Base-by-base conservation (phyloP, 345 rosid species). In the Citrus sp. region DNA sequence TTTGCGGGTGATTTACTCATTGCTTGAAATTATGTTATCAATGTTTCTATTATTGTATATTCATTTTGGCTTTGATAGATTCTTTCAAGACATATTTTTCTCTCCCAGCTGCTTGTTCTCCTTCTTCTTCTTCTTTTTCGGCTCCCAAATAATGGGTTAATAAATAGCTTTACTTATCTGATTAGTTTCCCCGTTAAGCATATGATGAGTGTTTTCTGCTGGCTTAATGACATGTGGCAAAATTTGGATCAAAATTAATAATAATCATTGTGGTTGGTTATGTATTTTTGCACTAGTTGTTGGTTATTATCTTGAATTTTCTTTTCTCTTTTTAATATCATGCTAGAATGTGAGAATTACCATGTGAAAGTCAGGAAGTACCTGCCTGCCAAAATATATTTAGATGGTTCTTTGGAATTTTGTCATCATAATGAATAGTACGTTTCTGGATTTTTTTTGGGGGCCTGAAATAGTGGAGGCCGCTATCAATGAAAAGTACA, bases 91-190 rank as follows among this genome's bases (percentile, higher is more conserved):
- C 32, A n/a, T 72, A 6, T 16, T 60, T 38, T 60, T 62, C 12
- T 21, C 19, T 74, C 21, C 12, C 3, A 37, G 24, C 63, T 67
- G 16, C 19, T 22, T 28, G 34, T 51, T 70, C 72, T 40, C 73
- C 32, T 61, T 46, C 1, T 66, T 46, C 1, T 66, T 37, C 21
- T 22, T 61, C n/a, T 49, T 4, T 37, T 21, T 18, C 7, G 3
- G 28, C 18, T 27, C 61, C 35, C 14, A 72, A 58, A 12, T n/a
- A 58, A 32, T 56, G 70, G 68, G n/a, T 76, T 68, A 19, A 18
- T 49, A 67, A 35, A 40, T 71, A 60, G 25, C 40, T 75, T 64
- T 82, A 10, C 80, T 37, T 16, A 79, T 81, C 76, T 72, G 74
- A 73, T 73, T 67, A 25, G 65, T 77, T 77, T 59, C 54, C 66